These are phyloP conservation scores for Quercus rubra DNA, from an alignment of 306 rosid genomes.

Conservation along the genomic window DNA sequence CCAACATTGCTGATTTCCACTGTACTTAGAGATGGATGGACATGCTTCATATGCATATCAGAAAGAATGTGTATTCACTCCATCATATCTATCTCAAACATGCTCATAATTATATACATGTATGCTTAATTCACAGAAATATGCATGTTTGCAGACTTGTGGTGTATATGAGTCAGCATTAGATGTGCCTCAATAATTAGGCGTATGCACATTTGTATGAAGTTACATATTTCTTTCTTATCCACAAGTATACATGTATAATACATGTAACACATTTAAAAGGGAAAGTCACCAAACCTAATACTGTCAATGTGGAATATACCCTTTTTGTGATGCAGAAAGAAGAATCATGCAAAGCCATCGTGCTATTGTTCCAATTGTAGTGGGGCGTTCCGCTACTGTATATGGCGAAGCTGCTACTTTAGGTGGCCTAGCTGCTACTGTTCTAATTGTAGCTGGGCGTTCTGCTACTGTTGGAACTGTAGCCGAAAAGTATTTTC, in stretches of 20 bases:
- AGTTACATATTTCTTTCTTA: background rate
- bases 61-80: background rate
- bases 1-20: background rate
- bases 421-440: slow-evolving; percentile 23
- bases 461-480: slow-evolving; percentile 39
- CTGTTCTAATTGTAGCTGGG: slow-evolving; percentile 34
- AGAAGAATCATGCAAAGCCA: slow-evolving; percentile 33
- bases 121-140: background rate
- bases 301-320: slow-evolving; percentile 28
- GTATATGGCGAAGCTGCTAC: slow-evolving; percentile 28
- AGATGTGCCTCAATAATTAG: background rate
- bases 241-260: background rate
- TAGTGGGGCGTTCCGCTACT: slow-evolving; percentile 37
- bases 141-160: background rate
- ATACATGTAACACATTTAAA: slow-evolving; percentile 1
- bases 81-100: background rate
- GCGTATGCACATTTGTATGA: background rate
- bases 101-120: background rate
- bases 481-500: slow-evolving; percentile 14
- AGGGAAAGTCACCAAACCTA: slow-evolving; percentile 14
- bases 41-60: slow-evolving; percentile 8
- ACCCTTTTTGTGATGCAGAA: slow-evolving; percentile 51
- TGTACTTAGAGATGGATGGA: background rate
- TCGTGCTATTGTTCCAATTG: slow-evolving; percentile 39
- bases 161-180: background rate